Conservation (phyloP, 202 grass and related monocot genomes). For the Carex arenaria region DNA sequence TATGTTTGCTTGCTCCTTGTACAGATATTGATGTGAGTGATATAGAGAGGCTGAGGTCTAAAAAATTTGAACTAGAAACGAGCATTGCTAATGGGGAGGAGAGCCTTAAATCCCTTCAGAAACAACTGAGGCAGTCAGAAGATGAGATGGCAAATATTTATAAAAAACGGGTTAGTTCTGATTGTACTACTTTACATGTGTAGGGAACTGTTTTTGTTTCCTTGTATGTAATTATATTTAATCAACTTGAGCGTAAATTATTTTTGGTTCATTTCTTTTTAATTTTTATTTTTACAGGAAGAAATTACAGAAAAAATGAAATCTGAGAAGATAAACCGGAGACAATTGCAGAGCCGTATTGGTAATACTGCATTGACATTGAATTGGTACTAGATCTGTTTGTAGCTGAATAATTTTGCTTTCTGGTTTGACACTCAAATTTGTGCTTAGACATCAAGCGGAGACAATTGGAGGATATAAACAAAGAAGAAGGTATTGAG, state of each 20-base stretch:
- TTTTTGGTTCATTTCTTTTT: background rate
- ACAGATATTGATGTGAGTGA: constrained; percentile 65
- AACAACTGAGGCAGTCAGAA: constrained; percentile 58
- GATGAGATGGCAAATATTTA: constrained; percentile 68
- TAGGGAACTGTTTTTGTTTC: background rate
- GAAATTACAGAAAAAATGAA: constrained; percentile 50
- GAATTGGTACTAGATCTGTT: constrained; percentile 21
- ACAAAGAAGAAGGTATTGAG: constrained; percentile 73
- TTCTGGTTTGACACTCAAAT: constrained; percentile 9
- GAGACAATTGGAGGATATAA: constrained; percentile 49
- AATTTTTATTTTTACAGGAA: constrained; percentile 46
- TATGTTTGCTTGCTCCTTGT: constrained; percentile 8
- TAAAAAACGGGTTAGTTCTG: constrained; percentile 52
- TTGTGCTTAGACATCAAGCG: constrained; percentile 39
- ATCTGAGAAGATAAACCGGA: constrained; percentile 48
- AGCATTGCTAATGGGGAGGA: constrained; percentile 44
- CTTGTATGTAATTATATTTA: background rate
- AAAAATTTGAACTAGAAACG: constrained; percentile 35
- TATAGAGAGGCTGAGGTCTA: constrained; percentile 46
- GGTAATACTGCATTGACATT: constrained; percentile 32
- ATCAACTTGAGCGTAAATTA: background rate
- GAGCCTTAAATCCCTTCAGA: constrained; percentile 38
- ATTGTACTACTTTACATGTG: constrained; percentile 7
- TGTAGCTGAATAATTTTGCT: constrained; percentile 20
- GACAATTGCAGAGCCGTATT: constrained; percentile 51